Percentiles rank a stretch among this genome's conserved stretches.
Evolutionary conservation across 2,329 filamentous ascomycete genomes (phyloP).

Genomic region (Ophiocordyceps unilateralis): DNA sequence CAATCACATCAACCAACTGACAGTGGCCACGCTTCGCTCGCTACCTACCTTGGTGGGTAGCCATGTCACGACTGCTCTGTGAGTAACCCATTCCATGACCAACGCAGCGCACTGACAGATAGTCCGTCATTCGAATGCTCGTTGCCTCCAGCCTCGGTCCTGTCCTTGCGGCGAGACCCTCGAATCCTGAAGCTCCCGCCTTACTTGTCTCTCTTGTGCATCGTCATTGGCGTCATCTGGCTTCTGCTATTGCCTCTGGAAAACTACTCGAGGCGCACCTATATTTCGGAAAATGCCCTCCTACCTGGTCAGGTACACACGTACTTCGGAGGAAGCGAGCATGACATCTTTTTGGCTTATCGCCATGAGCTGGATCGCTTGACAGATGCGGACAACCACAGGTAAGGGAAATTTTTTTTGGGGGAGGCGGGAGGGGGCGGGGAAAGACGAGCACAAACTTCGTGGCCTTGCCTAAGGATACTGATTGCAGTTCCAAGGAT

Average conservation of each 20-base stretch:
- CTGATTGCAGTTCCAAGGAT: slow-evolving; percentile 20
- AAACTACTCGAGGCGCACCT: slow-evolving; percentile 79
- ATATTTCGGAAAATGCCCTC: slow-evolving; percentile 94
- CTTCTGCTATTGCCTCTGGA: slow-evolving; percentile 78
- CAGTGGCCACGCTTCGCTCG: not conserved
- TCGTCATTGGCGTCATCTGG: slow-evolving; percentile 76
- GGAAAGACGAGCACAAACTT: not conserved
- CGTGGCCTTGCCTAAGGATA: not conserved
- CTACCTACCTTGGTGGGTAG: not conserved
- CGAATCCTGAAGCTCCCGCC: slow-evolving; percentile 70
- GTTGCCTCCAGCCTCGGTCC: slow-evolving; percentile 31
- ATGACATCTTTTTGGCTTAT: slow-evolving; percentile 85
- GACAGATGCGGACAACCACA: slow-evolving; percentile 31
- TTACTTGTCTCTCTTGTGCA: slow-evolving; percentile 71
- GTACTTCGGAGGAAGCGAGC: slow-evolving; percentile 91
- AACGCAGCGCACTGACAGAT: not conserved
- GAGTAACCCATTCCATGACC: slow-evolving; percentile 9
- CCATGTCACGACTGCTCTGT: slow-evolving; percentile 39
- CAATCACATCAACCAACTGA: not conserved
- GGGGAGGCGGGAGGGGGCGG: too few relatives aligned
- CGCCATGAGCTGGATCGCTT: slow-evolving; percentile 62
- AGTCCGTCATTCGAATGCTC: not conserved
- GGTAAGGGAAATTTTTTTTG: too few relatives aligned
- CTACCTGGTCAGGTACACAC: slow-evolving; percentile 93
- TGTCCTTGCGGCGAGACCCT: slow-evolving; percentile 63